A percentile compares a stretch with the other conserved stretches of the same genome.
Conservation (phyloP, 371 early-diverging fungal species). For the Choanephora cucurbitarum region DNA sequence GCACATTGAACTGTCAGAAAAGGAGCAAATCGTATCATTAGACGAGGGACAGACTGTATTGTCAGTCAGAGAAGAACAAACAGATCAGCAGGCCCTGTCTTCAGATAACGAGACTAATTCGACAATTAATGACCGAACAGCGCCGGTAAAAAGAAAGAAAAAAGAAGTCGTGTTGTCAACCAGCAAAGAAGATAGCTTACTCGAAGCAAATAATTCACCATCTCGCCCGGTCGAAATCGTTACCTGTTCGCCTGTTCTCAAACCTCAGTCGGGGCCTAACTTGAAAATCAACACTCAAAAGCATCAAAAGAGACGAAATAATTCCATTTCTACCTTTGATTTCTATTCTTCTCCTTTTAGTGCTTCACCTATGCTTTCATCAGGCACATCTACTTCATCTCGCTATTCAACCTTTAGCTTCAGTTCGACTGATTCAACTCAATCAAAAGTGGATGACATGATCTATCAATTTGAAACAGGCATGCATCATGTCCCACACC, state of each 20-base stretch:
- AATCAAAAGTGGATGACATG: constrained; percentile 16
- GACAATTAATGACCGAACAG: no score
- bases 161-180: no score
- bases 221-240: not conserved
- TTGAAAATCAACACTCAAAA: not conserved
- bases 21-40: no score
- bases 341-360: not conserved
- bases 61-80: no score
- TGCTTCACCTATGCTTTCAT: not conserved
- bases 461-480: constrained; percentile 20
- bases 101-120: no score
- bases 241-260: not conserved
- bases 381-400: not conserved
- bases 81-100: no score
- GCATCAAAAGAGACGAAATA: not conserved
- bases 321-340: not conserved
- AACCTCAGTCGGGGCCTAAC: not conserved
- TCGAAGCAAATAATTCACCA: no score
- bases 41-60: no score
- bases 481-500: not conserved
- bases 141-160: no score
- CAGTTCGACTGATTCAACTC: not conserved
- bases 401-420: not conserved
- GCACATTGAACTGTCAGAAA: no score
- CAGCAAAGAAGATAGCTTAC: no score